Evolutionary conservation across 257 asterid species (phyloP).

Genomic region (Nicotiana sylvestris): DNA sequence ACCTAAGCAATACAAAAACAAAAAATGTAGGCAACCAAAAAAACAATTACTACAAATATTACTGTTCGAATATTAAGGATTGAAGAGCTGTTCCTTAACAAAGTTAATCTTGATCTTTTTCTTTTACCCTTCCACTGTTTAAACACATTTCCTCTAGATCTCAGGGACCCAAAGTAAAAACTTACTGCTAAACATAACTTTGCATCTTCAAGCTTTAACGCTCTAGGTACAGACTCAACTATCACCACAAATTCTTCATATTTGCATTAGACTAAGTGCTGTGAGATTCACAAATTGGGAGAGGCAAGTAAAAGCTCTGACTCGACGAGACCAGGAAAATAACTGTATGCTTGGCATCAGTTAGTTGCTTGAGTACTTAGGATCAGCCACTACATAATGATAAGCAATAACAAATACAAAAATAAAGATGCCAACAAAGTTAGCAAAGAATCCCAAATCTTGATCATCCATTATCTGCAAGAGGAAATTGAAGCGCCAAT

Average conservation of each 20-base stretch:
- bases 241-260: not conserved
- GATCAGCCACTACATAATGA: slow-evolving; percentile 27
- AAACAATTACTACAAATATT: not conserved
- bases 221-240: not conserved
- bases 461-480: slow-evolving; percentile 29
- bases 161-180: not conserved
- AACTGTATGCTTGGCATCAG: not conserved
- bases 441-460: slow-evolving; percentile 23
- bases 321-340: not conserved
- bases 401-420: slow-evolving; percentile 18
- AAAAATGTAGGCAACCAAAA: not conserved
- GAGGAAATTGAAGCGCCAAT: not conserved
- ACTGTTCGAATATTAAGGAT: not conserved
- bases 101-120: too few relatives aligned
- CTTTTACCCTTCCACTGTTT: too few relatives aligned
- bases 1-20: not conserved
- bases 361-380: slow-evolving; percentile 23
- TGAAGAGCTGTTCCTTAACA: not conserved
- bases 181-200: not conserved
- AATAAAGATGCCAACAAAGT: slow-evolving; percentile 17
- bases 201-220: not conserved
- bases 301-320: not conserved
- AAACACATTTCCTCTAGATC: too few relatives aligned
- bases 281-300: not conserved
- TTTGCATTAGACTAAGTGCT: not conserved